Percentiles rank a stretch among this genome's conserved stretches.
Evolutionary conservation across 1,284 basidiomycete species (phyloP).

Genomic region (Ganoderma multipileum): DNA sequence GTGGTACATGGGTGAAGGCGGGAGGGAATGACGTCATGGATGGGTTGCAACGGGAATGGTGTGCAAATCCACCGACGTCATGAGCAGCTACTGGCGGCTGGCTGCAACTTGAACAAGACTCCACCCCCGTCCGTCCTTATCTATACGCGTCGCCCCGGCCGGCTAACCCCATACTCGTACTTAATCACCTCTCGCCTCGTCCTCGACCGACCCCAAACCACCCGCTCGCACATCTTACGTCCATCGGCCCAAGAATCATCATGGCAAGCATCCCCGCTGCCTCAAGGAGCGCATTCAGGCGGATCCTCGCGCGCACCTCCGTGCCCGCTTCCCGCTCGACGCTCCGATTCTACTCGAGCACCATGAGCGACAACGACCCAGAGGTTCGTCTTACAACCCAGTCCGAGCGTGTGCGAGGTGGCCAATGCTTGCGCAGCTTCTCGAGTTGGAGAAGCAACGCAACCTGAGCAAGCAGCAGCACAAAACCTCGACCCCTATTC

Average conservation of each 20-base stretch:
- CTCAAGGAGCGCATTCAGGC: constrained; percentile 1
- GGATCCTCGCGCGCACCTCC: neutral
- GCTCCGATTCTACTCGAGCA: constrained; percentile 45
- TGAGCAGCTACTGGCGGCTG: neutral
- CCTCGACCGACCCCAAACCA: neutral
- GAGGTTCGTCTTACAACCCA: constrained; percentile 45
- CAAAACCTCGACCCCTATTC: constrained; percentile 57
- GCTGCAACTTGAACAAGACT: neutral
- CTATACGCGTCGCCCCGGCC: neutral
- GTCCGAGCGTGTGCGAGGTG: neutral
- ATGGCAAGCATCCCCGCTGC: constrained; percentile 1
- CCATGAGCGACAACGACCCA: constrained; percentile 70
- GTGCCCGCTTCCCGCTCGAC: neutral
- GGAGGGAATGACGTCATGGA: neutral
- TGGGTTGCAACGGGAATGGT: neutral
- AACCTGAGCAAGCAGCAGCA: constrained; percentile 58
- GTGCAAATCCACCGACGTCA: constrained; percentile 1
- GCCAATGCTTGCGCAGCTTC: constrained; percentile 41
- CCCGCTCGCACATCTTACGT: neutral
- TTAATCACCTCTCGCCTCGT: neutral
- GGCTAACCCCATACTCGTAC: neutral
- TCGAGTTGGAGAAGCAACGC: constrained; percentile 64
- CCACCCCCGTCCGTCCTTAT: constrained; percentile 3
- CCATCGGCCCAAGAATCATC: neutral
- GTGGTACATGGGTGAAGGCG: neutral